Evolutionary conservation across 306 rosid genomes (phyloP).

Genomic region (Ziziphus jujuba): DNA sequence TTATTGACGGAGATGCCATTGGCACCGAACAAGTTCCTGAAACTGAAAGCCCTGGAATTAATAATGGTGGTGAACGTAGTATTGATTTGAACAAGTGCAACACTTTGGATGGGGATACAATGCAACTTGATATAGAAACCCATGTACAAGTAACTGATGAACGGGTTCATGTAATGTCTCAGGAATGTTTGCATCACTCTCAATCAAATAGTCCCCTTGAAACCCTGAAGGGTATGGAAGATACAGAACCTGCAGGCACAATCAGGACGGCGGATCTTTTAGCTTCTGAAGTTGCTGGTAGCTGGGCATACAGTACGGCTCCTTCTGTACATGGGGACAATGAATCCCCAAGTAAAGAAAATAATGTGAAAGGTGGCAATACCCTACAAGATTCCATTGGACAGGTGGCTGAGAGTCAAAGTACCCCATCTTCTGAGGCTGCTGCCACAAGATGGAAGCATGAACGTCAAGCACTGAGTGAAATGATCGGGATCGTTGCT

Average conservation of each 20-base stretch:
- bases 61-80: slow-evolving; percentile 42
- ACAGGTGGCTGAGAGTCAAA: slow-evolving; percentile 66
- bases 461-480: slow-evolving; percentile 66
- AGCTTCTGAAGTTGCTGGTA: slow-evolving; percentile 87
- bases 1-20: slow-evolving; percentile 57
- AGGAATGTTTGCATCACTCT: slow-evolving; percentile 38
- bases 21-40: slow-evolving; percentile 73
- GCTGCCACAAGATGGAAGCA: slow-evolving; percentile 36
- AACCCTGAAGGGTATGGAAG: slow-evolving; percentile 51
- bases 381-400: slow-evolving; percentile 48
- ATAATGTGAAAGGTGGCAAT: slow-evolving; percentile 44
- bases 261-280: slow-evolving; percentile 76
- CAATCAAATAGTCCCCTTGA: slow-evolving; percentile 49
- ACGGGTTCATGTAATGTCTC: slow-evolving; percentile 42
- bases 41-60: slow-evolving; percentile 67
- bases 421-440: slow-evolving; percentile 37
- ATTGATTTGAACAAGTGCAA: slow-evolving; percentile 51
- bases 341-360: slow-evolving; percentile 51
- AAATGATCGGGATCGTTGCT: slow-evolving; percentile 91
- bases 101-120: slow-evolving; percentile 58
- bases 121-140: slow-evolving; percentile 73
- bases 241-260: slow-evolving; percentile 56
- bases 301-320: slow-evolving; percentile 90
- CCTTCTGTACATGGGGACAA: slow-evolving; percentile 76
- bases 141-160: slow-evolving; percentile 58